phyloP scores from a whole-genome alignment of 139 green algal genomes.

The Pseudopediastrum boryanum region DNA sequence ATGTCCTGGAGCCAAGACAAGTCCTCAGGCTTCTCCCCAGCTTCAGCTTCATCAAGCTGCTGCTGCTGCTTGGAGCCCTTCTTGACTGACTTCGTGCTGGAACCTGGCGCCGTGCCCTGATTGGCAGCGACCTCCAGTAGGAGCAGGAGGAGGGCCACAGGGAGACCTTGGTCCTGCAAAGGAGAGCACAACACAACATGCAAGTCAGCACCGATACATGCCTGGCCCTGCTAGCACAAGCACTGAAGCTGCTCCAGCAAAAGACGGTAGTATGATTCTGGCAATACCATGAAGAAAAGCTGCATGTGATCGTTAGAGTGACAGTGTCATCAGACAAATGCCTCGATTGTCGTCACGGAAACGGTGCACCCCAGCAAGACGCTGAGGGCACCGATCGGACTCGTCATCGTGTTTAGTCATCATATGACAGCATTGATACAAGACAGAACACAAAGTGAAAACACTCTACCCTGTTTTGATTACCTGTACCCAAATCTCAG shows the following conservation, averaged over 20 bases:
- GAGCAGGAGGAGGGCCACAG: slow-evolving; percentile 36
- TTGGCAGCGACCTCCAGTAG: slow-evolving; percentile 2
- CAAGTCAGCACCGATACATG: too few relatives aligned
- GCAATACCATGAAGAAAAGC: too few relatives aligned
- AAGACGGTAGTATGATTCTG: too few relatives aligned
- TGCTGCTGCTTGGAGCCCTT: not conserved
- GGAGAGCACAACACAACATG: not conserved
- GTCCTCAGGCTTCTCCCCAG: not conserved
- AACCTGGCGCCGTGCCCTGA: not conserved
- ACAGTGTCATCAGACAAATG: slow-evolving; percentile 57
- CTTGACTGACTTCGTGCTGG: slow-evolving; percentile 25
- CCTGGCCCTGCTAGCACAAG: too few relatives aligned
- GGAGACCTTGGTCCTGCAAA: slow-evolving; percentile 32
- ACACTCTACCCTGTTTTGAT: too few relatives aligned
- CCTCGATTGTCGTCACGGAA: slow-evolving; percentile 52
- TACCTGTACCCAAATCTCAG: too few relatives aligned
- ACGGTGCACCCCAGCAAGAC: slow-evolving; percentile 40
- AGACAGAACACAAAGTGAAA: too few relatives aligned
- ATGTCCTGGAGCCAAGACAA: slow-evolving; percentile 48
- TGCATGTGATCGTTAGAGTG: not conserved
- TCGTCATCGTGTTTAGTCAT: slow-evolving; percentile 62
- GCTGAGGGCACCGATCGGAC: slow-evolving; percentile 44
- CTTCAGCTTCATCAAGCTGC: slow-evolving; percentile 2
- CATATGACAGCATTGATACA: too few relatives aligned
- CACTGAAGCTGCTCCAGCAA: too few relatives aligned